These are phyloP conservation scores for Leucoagaricus sp. DNA, from an alignment of 1,284 basidiomycete species.

Conservation along the genomic window DNA sequence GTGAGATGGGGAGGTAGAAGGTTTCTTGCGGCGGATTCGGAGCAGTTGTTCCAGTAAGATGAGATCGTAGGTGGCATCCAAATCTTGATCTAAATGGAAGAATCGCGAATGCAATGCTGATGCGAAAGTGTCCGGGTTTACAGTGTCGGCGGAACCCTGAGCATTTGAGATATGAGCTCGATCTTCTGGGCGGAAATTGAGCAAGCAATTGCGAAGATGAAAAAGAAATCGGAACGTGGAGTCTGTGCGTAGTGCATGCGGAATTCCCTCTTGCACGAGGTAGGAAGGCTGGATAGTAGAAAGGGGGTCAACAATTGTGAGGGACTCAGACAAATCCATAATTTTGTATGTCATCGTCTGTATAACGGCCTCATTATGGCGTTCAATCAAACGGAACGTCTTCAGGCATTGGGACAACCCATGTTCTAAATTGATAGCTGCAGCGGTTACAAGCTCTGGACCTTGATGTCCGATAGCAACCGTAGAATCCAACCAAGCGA, in stretches of 20 bases:
- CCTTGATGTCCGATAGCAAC: slow-evolving; percentile 41
- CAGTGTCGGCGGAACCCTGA: background rate
- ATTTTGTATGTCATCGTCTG: slow-evolving; percentile 45
- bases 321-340: slow-evolving; percentile 47
- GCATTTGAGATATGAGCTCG: slow-evolving; percentile 8
- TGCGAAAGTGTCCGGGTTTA: slow-evolving; percentile 26
- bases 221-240: slow-evolving; percentile 70
- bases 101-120: slow-evolving; percentile 44
- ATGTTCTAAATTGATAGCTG: slow-evolving; percentile 33
- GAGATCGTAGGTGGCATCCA: slow-evolving; percentile 7
- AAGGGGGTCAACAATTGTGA: slow-evolving; percentile 66
- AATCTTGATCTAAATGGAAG: slow-evolving; percentile 48
- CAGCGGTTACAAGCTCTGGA: slow-evolving; percentile 45
- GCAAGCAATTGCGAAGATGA: slow-evolving; percentile 65
- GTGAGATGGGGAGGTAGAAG: background rate
- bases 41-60: slow-evolving; percentile 6
- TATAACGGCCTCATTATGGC: slow-evolving; percentile 28
- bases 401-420: slow-evolving; percentile 27
- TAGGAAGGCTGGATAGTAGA: slow-evolving; percentile 81
- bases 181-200: slow-evolving; percentile 28
- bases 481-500: slow-evolving; percentile 28
- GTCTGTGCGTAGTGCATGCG: slow-evolving; percentile 64
- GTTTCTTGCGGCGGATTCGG: background rate
- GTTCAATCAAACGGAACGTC: slow-evolving; percentile 28
- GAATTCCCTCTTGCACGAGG: slow-evolving; percentile 71